phyloP scores from a whole-genome alignment of 208 protist species.

The Strigomonas culicis region DNA sequence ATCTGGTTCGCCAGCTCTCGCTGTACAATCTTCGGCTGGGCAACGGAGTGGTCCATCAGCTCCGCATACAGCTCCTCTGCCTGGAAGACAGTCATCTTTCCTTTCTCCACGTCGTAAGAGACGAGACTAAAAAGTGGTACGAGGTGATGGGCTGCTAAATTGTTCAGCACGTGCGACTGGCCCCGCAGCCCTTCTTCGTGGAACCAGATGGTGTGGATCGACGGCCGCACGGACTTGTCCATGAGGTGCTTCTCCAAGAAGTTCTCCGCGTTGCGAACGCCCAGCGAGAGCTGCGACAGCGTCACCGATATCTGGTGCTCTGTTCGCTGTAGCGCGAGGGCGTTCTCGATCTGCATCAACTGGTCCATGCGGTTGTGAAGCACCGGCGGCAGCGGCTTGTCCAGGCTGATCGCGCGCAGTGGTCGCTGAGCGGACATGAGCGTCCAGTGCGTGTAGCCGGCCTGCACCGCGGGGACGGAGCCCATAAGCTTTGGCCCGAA shows the following conservation, averaged over 20 bases:
- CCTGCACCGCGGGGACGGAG: slow-evolving; percentile 42
- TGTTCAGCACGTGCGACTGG: slow-evolving; percentile 77
- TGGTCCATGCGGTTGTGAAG: slow-evolving; percentile 85
- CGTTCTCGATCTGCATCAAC: slow-evolving; percentile 82
- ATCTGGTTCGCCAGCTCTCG: slow-evolving; percentile 89
- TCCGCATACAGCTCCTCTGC: slow-evolving; percentile 84
- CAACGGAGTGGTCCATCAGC: slow-evolving; percentile 87
- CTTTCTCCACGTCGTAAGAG: slow-evolving; percentile 83
- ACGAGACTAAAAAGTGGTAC: slow-evolving; percentile 87
- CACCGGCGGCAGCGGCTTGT: slow-evolving; percentile 62
- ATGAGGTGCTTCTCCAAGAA: slow-evolving; percentile 84
- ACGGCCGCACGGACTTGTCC: slow-evolving; percentile 66
- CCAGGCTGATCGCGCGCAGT: slow-evolving; percentile 64
- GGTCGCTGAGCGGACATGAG: slow-evolving; percentile 57
- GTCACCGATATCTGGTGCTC: slow-evolving; percentile 83
- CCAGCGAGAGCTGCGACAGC: slow-evolving; percentile 78
- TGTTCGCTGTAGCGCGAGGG: slow-evolving; percentile 72
- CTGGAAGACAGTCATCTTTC: slow-evolving; percentile 72
- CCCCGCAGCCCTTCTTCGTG: slow-evolving; percentile 72
- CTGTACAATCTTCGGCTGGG: slow-evolving; percentile 84
- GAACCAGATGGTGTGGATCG: slow-evolving; percentile 86
- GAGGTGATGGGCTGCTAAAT: slow-evolving; percentile 77
- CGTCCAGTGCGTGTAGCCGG: slow-evolving; percentile 71
- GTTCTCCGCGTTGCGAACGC: slow-evolving; percentile 83
- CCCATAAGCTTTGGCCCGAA: slow-evolving; percentile 54